Conservation (phyloP, 352 stramenopile genomes). For the Pythium folliculosum region DNA sequence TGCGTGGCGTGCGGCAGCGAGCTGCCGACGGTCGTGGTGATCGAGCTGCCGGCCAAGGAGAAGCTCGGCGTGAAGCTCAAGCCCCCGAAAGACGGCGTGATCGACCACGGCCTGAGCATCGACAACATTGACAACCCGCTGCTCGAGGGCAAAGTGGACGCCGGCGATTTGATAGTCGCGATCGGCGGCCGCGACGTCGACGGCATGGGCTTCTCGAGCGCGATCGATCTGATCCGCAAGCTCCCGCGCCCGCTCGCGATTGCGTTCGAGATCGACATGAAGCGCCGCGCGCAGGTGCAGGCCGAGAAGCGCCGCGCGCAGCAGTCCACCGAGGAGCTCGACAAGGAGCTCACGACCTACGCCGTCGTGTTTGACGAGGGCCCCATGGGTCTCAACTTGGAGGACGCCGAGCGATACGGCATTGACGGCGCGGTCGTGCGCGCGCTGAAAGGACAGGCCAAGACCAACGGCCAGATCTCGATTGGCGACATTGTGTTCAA, state of each 20-base stretch:
- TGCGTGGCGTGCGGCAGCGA: neutral
- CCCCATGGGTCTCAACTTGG: conserved; percentile 83
- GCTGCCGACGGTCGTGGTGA: conserved; percentile 51
- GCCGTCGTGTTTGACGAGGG: conserved; percentile 86
- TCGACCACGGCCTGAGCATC: conserved; percentile 79
- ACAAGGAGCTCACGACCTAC: conserved; percentile 71
- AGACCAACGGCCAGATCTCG: conserved; percentile 82
- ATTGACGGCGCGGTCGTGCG: conserved; percentile 84
- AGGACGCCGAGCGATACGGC: conserved; percentile 82
- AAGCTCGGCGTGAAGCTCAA: conserved; percentile 88
- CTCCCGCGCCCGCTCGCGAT: conserved; percentile 77
- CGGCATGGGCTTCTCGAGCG: conserved; percentile 79
- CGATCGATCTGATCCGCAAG: conserved; percentile 85
- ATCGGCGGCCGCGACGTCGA: conserved; percentile 80
- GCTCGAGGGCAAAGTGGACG: conserved; percentile 80
- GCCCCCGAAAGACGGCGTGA: conserved; percentile 80
- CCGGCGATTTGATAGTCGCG: conserved; percentile 81
- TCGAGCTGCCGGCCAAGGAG: conserved; percentile 81
- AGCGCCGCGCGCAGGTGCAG: conserved; percentile 54
- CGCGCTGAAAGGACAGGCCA: conserved; percentile 80
- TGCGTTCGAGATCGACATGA: conserved; percentile 80
- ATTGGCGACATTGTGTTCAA: conserved; percentile 88
- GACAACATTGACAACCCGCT: conserved; percentile 89
- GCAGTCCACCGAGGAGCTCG: conserved; percentile 52
- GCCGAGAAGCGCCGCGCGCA: conserved; percentile 60